Base-by-base conservation (phyloP, 192 early-diverging fungal genomes). In the Phlyctochytrium planicorne region DNA sequence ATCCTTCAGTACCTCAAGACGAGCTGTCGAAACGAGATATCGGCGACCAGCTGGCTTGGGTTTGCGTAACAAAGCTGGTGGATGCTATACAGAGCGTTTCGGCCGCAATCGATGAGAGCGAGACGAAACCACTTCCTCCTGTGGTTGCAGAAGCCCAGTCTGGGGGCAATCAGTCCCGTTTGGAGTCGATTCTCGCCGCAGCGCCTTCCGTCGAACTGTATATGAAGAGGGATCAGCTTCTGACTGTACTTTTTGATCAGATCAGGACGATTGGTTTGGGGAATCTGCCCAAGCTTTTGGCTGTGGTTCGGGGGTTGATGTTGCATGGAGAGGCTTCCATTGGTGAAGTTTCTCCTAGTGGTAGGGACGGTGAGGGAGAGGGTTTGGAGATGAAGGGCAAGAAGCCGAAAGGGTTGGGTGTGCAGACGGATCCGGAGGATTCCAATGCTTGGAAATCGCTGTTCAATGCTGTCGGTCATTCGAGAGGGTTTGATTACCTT, bases 211-310 rank as follows among this genome's bases (percentile, higher is more conserved):
- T 72, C 25, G 57, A 34, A 36, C 31, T 47, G 25, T 50, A 24
- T 17, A 33, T 66, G 25, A 6, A 62, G 53, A 68, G 74, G 20
- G 74, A 70, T 6, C 70, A 60, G 34, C 36, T 71, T 2, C 3
- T 70, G 55, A 25, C 29, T 3, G 29, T 75, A 2, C 69, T 75
- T 55, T 71, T 75, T 56, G 65, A 67, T 30, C 74, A 75, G 53
- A 71, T 75, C 33, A 68, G 74, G n/a, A 62, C 74, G 4, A 63
- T 75, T 10, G 59, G 62, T 10, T n/a, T 67, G 29, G 29, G 4
- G 29, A 14, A 53, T 33, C 30, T 75, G 30, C 37, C 31, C 25
- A 36, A 23, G 30, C 34, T 75, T 17, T 53, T 68, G 20, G 63
- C 34, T 25, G 27, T 67, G 29, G 57, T 75, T 60, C 63, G 65